Evolutionary conservation across 2,329 filamentous ascomycete species (phyloP).

Genomic region (Scedosporium boydii): DNA sequence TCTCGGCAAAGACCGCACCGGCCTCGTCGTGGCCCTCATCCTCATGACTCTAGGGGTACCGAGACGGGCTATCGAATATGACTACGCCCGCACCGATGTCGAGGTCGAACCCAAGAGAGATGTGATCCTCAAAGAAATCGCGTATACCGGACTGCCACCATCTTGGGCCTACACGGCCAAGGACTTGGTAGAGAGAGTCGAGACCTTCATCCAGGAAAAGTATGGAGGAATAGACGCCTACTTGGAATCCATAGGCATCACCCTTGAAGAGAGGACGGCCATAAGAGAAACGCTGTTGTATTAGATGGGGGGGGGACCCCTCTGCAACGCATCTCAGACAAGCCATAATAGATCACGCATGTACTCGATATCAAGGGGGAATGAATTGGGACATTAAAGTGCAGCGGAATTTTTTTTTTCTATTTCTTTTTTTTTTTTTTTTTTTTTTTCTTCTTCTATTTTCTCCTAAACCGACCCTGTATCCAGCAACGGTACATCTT

Average conservation of each 20-base stretch:
- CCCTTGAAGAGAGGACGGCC: conserved; percentile 26
- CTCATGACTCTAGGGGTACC: conserved; percentile 55
- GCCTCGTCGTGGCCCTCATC: conserved; percentile 58
- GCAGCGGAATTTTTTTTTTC: neutral
- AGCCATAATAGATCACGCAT: neutral
- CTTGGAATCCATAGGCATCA: conserved; percentile 53
- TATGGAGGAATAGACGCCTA: conserved; percentile 63
- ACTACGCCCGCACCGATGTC: conserved; percentile 60
- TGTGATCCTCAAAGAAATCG: conserved; percentile 57
- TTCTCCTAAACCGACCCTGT: conserved; percentile 72
- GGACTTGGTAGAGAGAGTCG: conserved; percentile 53
- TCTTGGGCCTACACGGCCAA: conserved; percentile 59
- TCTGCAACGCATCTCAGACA: neutral
- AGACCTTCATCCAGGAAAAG: conserved; percentile 43
- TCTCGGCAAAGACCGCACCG: conserved; percentile 75
- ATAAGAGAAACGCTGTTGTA: conserved; percentile 30
- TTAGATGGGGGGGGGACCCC: neutral
- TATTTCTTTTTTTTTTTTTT: neutral
- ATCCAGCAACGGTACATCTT: conserved; percentile 99
- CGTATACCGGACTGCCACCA: conserved; percentile 60
- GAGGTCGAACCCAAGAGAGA: conserved; percentile 51
- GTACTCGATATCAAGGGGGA: neutral
- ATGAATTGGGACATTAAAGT: neutral
- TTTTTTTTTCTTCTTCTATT: conserved; percentile 22
- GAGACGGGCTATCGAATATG: conserved; percentile 51